A percentile compares a stretch with the other conserved stretches of the same genome.
Conservation (phyloP, 176 grass and related monocot genomes). For the Cenchrus purpureus region DNA sequence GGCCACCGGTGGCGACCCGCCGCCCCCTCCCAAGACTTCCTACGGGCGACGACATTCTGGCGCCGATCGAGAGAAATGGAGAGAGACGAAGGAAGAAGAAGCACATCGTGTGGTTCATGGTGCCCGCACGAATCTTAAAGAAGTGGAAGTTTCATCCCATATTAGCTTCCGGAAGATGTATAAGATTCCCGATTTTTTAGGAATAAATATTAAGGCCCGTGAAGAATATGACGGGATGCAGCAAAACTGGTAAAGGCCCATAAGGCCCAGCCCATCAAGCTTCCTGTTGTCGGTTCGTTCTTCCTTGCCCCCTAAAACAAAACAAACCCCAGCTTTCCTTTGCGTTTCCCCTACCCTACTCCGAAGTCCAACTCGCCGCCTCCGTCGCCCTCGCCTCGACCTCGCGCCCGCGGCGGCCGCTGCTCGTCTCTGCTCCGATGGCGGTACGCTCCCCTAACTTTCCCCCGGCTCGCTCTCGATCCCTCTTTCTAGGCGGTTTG, state of each 20-base stretch:
- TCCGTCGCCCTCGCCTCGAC: background rate
- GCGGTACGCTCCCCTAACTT: constrained; percentile 43
- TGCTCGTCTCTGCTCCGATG: constrained; percentile 31
- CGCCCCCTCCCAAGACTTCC: too few species aligned
- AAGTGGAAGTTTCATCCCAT: too few species aligned
- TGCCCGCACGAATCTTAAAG: too few species aligned
- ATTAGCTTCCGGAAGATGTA: too few species aligned
- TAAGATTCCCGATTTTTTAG: too few species aligned
- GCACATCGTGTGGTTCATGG: too few species aligned
- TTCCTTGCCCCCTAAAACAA: background rate
- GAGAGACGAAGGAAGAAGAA: too few species aligned
- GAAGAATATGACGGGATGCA: background rate
- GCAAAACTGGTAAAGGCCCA: background rate
- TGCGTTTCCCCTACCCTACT: background rate
- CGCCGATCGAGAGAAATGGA: too few species aligned
- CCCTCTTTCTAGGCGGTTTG: background rate
- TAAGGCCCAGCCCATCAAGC: background rate
- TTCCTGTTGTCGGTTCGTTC: background rate
- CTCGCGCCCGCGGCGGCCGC: background rate
- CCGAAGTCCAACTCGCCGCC: background rate
- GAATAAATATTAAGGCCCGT: background rate
- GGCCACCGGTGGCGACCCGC: too few species aligned
- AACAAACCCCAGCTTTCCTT: background rate
- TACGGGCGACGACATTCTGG: too few species aligned
- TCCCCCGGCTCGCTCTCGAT: background rate